Evolutionary conservation across 129 eudicot species (phyloP).

Genomic region (Chrysanthemum seticuspe): DNA sequence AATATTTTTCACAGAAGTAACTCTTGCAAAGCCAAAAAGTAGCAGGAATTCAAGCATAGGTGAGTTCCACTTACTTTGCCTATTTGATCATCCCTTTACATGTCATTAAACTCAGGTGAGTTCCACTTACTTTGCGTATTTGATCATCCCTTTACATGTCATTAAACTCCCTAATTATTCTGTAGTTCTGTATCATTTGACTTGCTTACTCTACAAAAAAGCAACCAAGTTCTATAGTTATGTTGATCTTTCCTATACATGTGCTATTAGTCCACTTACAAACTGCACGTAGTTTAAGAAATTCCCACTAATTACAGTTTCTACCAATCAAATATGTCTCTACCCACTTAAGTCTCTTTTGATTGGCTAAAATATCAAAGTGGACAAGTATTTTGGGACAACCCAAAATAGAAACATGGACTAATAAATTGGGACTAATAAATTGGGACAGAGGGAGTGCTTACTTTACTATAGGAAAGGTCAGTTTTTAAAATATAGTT

Average conservation of each 20-base stretch:
- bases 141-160: too few relatives aligned
- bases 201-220: background rate
- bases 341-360: too few relatives aligned
- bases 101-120: background rate
- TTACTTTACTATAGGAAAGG: too few relatives aligned
- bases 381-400: too few relatives aligned
- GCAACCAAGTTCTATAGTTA: background rate
- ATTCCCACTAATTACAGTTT: too few relatives aligned
- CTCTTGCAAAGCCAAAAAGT: slow-evolving; percentile 98
- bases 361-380: too few relatives aligned
- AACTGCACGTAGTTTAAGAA: too few relatives aligned
- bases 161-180: background rate
- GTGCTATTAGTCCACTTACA: background rate
- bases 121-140: too few relatives aligned
- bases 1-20: slow-evolving; percentile 86
- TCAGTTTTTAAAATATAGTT: background rate
- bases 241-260: background rate
- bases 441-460: too few relatives aligned
- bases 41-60: slow-evolving; percentile 99
- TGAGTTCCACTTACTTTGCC: slow-evolving; percentile 38
- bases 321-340: too few relatives aligned
- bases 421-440: too few relatives aligned
- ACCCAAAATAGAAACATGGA: too few relatives aligned
- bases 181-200: background rate
- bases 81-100: background rate